phyloP scores from a whole-genome alignment of 208 protist genomes.

The Acanthamoeba lenticulata region DNA sequence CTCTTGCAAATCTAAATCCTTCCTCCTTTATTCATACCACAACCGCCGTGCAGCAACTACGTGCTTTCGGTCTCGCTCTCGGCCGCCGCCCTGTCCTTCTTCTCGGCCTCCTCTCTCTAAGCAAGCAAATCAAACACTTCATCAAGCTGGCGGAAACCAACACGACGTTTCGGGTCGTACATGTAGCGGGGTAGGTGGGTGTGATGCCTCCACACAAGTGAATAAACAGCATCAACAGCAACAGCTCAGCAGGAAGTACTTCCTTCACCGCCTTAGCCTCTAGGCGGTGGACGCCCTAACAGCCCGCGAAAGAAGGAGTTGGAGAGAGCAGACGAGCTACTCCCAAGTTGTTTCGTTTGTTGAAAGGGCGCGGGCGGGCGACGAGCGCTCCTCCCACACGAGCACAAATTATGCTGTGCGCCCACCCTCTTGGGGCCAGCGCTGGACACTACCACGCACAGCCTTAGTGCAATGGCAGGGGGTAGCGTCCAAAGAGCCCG shows the following conservation, averaged over 20 bases:
- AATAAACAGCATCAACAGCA: no score
- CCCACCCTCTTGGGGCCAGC: constrained; percentile 43
- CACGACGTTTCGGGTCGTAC: no score
- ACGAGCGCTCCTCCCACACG: constrained; percentile 57
- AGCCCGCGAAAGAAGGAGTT: no score
- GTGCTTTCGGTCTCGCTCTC: constrained; percentile 25
- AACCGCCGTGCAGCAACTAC: constrained; percentile 50
- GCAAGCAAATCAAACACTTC: no score
- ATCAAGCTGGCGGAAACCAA: background rate
- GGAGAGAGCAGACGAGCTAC: no score
- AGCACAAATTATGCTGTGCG: constrained; percentile 66
- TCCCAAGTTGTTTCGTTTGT: no score
- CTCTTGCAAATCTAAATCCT: background rate
- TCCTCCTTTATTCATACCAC: background rate
- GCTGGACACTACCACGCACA: constrained; percentile 56
- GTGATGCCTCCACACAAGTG: no score
- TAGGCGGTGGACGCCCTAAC: no score
- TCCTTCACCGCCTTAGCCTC: no score
- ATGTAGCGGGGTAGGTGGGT: no score
- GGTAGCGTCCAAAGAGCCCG: constrained; percentile 45
- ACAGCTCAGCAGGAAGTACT: no score
- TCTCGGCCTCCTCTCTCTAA: constrained; percentile 26
- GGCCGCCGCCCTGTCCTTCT: constrained; percentile 25
- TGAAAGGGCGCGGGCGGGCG: constrained; percentile 45
- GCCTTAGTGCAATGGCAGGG: constrained; percentile 59